Base-by-base conservation (phyloP, 441 rosid species). In the Populus hybrid region DNA sequence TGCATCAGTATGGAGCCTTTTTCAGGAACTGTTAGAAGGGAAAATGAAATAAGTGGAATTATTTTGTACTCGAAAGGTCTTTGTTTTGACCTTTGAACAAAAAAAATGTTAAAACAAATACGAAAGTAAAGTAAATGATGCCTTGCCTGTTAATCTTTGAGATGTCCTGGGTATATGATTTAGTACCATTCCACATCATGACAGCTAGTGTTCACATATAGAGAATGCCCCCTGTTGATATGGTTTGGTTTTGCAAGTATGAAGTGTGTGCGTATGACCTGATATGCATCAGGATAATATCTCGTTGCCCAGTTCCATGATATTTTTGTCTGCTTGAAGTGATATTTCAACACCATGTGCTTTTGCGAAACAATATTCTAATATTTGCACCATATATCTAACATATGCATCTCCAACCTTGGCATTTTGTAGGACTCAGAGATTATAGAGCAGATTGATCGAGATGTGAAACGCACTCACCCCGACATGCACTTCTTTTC, bases 401-500 rank as follows among this genome's bases (percentile, higher is more conserved):
- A 79, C 57, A 32, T 40, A n/a, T 61, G 69, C 79, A 34, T 70
- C 63, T 77, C 73, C 23, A 75, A 71, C 32, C 18, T 72, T 79
- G 73, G 63, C 50, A 82, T 73, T 61, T 75, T 77, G 67, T 80
- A 95, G 99, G 98, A 95, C 79, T 74, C 92, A 10, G 99, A 91
- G 85, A 90, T 92, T 81, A 88, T 92, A 46, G 99, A 96, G 75
- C 99, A 96, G 84, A 96, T 96, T 86, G 95, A 96, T 76, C 88
- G 89, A 80, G 98, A 96, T 85, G 99, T 96, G 73, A 92, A 86
- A 80, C 95, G 98, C 70, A 96, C 99, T 73, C 99, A 96, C 86
- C 99, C 99, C 32, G 98, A 94, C 79, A 83, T 96, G 86, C 91
- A 87, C 71, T 96, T 96, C 81, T 96, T 96, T 89, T 96, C 91